Evolutionary conservation across 345 rosid genomes (phyloP).

Genomic region (Rubroshorea leprosula): DNA sequence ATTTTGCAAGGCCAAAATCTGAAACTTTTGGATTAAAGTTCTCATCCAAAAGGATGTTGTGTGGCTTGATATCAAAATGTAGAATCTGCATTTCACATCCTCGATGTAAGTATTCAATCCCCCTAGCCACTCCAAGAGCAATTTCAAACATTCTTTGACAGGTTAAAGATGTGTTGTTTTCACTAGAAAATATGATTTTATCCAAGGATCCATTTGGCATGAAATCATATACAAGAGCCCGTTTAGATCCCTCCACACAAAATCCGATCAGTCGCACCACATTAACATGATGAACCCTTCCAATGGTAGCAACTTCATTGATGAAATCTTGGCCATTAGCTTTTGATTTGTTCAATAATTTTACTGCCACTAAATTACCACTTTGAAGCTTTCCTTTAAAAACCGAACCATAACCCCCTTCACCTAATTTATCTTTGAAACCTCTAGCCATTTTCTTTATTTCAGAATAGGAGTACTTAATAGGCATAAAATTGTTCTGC

Average conservation of each 20-base stretch:
- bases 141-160: conserved; percentile 17
- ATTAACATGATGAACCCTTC: conserved; percentile 24
- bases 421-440: not conserved
- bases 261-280: too few relatives aligned
- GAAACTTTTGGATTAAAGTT: conserved; percentile 10
- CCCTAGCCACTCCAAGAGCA: conserved; percentile 23
- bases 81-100: too few relatives aligned
- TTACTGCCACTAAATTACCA: conserved; percentile 1
- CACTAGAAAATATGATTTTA: conserved; percentile 14
- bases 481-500: too few relatives aligned
- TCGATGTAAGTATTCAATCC: conserved; percentile 23
- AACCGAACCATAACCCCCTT: conserved; percentile 4
- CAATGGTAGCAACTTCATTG: conserved; percentile 18
- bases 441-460: conserved; percentile 8
- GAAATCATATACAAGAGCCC: conserved; percentile 24
- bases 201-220: conserved; percentile 25
- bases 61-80: too few relatives aligned
- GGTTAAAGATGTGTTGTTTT: not conserved
- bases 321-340: conserved; percentile 7
- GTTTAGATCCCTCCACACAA: conserved; percentile 13
- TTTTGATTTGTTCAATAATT: not conserved
- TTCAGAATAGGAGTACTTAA: conserved; percentile 10
- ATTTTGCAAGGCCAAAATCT: conserved; percentile 28
- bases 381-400: conserved; percentile 7
- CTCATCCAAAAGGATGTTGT: conserved; percentile 13